These are phyloP conservation scores for Leccinum olivaceopallidum DNA, from an alignment of 768 basidiomycete species.

Conservation along the genomic window DNA sequence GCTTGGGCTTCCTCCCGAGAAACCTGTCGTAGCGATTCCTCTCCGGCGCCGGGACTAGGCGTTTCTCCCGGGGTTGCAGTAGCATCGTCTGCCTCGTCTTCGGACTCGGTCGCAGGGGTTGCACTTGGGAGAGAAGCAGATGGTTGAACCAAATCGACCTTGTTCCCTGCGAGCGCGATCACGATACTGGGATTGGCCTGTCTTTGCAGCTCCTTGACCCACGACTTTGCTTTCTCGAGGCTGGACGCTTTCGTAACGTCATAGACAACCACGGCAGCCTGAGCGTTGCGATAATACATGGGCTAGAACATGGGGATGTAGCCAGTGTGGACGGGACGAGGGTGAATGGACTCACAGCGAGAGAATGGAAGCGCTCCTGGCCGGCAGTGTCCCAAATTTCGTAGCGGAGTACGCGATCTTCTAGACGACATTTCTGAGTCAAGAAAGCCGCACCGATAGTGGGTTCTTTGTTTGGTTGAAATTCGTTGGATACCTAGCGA, in stretches of 20 bases:
- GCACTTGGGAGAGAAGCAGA: conserved; percentile 49
- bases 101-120: conserved; percentile 62
- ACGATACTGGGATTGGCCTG: conserved; percentile 99
- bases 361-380: conserved; percentile 96
- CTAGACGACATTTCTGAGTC: conserved; percentile 92
- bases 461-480: conserved; percentile 98
- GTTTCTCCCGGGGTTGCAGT: conserved; percentile 79
- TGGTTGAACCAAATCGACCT: conserved; percentile 85
- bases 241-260: conserved; percentile 96
- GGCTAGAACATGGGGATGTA: conserved; percentile 50
- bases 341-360: conserved; percentile 62
- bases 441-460: conserved; percentile 97
- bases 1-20: conserved; percentile 94
- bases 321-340: conserved; percentile 8
- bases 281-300: conserved; percentile 99
- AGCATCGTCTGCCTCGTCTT: conserved; percentile 93
- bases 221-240: conserved; percentile 98
- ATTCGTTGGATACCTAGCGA: conserved; percentile 88
- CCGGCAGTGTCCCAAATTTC: conserved; percentile 99
- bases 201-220: conserved; percentile 98
- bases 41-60: conserved; percentile 48
- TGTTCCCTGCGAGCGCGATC: conserved; percentile 97
- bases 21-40: conserved; percentile 85
- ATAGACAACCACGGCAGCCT: conserved; percentile 97
- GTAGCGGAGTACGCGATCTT: conserved; percentile 90